Percentiles rank a stretch among this genome's conserved stretches.
Conservation (phyloP, 1,284 basidiomycete genomes). For the Athelia psychrophila region DNA sequence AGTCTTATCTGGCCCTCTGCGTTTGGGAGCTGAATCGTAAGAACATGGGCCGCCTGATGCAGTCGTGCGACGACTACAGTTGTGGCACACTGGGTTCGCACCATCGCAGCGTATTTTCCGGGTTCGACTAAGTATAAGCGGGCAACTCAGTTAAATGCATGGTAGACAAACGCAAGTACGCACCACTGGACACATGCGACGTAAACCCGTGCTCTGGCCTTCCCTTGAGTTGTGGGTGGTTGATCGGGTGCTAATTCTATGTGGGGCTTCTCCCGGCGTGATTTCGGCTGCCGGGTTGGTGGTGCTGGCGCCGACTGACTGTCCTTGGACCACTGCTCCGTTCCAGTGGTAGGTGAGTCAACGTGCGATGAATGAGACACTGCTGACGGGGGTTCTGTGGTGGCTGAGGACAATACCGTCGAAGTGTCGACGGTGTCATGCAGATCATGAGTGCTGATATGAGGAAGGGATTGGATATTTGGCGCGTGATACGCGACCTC, state of each 20-base stretch:
- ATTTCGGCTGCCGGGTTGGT: constrained; percentile 26
- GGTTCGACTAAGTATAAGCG: constrained; percentile 46
- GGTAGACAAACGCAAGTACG: constrained; percentile 16
- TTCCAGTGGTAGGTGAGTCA: too few species aligned
- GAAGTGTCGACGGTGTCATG: not conserved
- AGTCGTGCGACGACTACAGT: constrained; percentile 53
- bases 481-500: not conserved
- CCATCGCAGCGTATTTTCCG: constrained; percentile 82
- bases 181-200: constrained; percentile 77
- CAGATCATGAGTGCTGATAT: not conserved
- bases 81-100: constrained; percentile 69
- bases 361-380: not conserved
- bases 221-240: constrained; percentile 74
- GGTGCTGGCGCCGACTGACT: too few species aligned
- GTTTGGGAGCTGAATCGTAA: constrained; percentile 69
- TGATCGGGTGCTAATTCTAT: constrained; percentile 69
- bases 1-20: constrained; percentile 71
- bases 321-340: too few species aligned
- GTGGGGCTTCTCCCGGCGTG: constrained; percentile 55
- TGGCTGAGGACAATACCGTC: not conserved
- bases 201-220: constrained; percentile 67
- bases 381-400: not conserved
- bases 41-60: constrained; percentile 36
- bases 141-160: constrained; percentile 4
- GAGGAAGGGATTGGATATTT: not conserved